Percentiles rank a stretch among this genome's conserved stretches.
Conservation (phyloP, 2,329 filamentous ascomycete species). For the Cryoendolithus antarcticus region DNA sequence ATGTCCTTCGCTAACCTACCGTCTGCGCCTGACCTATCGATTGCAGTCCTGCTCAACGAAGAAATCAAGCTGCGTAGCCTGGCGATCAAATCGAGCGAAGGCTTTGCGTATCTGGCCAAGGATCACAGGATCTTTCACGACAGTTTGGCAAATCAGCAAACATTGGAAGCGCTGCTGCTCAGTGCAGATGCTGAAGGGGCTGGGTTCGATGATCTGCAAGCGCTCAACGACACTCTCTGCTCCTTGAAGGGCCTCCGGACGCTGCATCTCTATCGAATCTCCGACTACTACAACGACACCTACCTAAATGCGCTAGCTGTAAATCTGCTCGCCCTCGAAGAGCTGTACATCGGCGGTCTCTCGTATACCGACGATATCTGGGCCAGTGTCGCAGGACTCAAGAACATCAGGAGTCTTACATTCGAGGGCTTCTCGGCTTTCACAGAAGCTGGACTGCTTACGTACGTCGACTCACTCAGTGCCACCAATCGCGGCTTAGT, state of each 20-base stretch:
- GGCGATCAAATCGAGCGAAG: conserved; percentile 31
- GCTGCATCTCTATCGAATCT: conserved; percentile 41
- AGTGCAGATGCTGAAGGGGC: conserved; percentile 36
- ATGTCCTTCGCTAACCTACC: conserved; percentile 41
- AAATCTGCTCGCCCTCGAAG: conserved; percentile 39
- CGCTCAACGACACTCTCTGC: conserved; percentile 39
- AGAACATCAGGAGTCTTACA: conserved; percentile 39
- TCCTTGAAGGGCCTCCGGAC: conserved; percentile 39
- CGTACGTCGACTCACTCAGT: conserved; percentile 30
- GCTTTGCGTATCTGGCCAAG: conserved; percentile 32
- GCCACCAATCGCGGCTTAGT: conserved; percentile 31
- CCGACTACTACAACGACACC: conserved; percentile 37
- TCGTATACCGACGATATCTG: conserved; percentile 40
- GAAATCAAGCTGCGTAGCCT: conserved; percentile 37
- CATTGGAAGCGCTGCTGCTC: conserved; percentile 35
- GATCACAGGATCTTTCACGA: conserved; percentile 40
- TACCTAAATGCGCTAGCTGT: conserved; percentile 39
- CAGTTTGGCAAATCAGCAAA: conserved; percentile 38
- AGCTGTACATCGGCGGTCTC: conserved; percentile 44
- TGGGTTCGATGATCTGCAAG: conserved; percentile 34
- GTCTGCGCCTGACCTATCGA: conserved; percentile 41
- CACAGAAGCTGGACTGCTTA: conserved; percentile 37
- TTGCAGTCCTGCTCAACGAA: conserved; percentile 35
- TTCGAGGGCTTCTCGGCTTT: conserved; percentile 46
- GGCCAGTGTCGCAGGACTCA: conserved; percentile 32